Base-by-base conservation (phyloP, 306 rosid genomes). In the Begonia loranthoides region DNA sequence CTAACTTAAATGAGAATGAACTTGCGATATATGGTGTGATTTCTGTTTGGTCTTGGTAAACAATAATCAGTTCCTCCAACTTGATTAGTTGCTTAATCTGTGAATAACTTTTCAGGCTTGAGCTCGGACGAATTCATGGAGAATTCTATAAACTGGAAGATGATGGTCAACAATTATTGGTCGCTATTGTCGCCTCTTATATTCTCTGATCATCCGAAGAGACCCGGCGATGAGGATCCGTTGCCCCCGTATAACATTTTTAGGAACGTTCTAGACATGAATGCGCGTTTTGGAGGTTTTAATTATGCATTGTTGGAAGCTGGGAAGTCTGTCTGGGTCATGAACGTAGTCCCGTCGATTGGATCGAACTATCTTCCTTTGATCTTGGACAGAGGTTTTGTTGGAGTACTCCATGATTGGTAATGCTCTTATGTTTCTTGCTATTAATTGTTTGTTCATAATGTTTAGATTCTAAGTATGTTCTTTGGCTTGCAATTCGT, bases 161-260 rank as follows among this genome's bases (percentile, higher is more conserved):
- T 56, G 60, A 69, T 82, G 13, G 74, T 88, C 43, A 72, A 50
- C 48, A 82, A 88, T 70, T 88, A 88, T 67, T 88, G 97, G 97
- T 79, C 95, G 50, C 89, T 85, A 66, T 58, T 84, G 50, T 84
- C 97, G 40, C 97, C 97, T 12, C 56, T 84, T 56, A 84, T 89
- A 69, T 89, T 84, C 75, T 89, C 97, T 12, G 97, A 89, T 68
- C 97, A 89, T 70, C 95, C 95, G 14, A 89, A 89, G 78, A 77
- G 97, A 62, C 95, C 90, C 3, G 95, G 95, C 4, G 95, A 84
- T 56, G 97, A 89, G 58, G 95, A 89, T 61, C 97, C 95, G 28
- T 78, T 77, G 13, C 95, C 97, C 13, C 97, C 97, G 52, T 89
- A 73, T 70, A 89, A 89, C 76, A 89, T 89, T 95, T 80, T 88